These are phyloP conservation scores for Aspergillus sp. DNA, from an alignment of 2,329 filamentous ascomycete species.

Conservation along the genomic window DNA sequence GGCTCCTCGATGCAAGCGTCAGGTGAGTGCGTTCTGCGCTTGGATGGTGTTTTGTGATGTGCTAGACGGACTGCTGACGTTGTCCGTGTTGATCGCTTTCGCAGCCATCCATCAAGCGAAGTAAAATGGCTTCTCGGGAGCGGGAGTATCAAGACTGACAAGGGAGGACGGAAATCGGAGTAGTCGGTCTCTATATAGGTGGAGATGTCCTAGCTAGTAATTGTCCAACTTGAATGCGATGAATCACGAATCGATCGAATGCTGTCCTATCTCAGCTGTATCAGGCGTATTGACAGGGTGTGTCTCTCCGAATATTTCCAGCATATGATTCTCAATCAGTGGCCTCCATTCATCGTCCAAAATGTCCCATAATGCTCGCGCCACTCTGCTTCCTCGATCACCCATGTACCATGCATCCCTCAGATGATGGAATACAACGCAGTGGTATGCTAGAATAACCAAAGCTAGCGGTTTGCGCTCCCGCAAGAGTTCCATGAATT, in stretches of 20 bases:
- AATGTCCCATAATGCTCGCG: constrained; percentile 58
- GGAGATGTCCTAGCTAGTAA: background rate
- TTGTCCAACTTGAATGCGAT: background rate
- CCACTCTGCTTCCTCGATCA: constrained; percentile 66
- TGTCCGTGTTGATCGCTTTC: constrained; percentile 26
- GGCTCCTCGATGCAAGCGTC: constrained; percentile 35
- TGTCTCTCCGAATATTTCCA: constrained; percentile 30
- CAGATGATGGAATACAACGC: constrained; percentile 61
- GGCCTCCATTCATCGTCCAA: constrained; percentile 36
- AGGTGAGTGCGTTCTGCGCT: constrained; percentile 15
- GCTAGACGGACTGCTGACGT: constrained; percentile 32
- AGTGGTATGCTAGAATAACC: constrained; percentile 64
- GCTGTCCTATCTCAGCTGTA: background rate
- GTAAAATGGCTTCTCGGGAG: constrained; percentile 25
- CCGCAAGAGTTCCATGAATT: constrained; percentile 40
- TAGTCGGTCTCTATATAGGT: constrained; percentile 14
- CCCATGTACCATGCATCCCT: constrained; percentile 66
- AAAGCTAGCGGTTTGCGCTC: constrained; percentile 46
- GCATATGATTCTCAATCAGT: constrained; percentile 34
- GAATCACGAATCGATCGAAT: background rate
- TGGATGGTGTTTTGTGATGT: background rate
- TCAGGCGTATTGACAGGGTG: constrained; percentile 12
- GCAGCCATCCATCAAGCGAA: constrained; percentile 27
- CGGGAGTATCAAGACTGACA: constrained; percentile 20
- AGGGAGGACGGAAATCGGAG: constrained; percentile 16